Evolutionary conservation across 805 yeast genomes (phyloP), one percentile per base, ranked within the genome.

Genomic region (Ogataea pini): DNA sequence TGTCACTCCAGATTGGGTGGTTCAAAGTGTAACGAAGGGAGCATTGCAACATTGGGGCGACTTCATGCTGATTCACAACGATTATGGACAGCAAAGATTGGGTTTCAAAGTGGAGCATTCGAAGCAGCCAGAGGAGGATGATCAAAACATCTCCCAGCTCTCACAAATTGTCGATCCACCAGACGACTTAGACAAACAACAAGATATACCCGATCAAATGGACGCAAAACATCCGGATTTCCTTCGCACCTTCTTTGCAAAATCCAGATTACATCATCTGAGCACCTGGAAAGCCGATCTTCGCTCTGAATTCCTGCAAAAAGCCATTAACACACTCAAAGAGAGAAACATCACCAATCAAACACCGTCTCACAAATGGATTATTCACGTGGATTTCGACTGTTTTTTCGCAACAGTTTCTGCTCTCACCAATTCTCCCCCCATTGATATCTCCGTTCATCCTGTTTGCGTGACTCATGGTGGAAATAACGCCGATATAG

Each of bases 351-450:
- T 10, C 7, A 17, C 13, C 22, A 12, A 14, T 8, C 50, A 36
- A 17, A 25, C 3, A n/a, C 14, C 31, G 1, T 12, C 42, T 3
- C 19, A 48, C 3, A 47, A 37, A 43, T 62, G 76, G 1, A 78
- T 91, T 8, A 62, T 91, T 46, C 97, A 92, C 64, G 75, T 92
- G 28, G 99, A 92, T 64, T 92, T 90, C 65, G 99, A 92, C 64
- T 89, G 96, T 55, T 92, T 94, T 60, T 92, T 92, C 68, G 97
- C 91, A 2, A 77, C 95, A 0, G 97, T 86, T 0, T 86, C 97
- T 0, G 78, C 88, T 2, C 67, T 82, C 46, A 72, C 68, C 13
- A 70, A 73, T 36, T 27, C 46, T 7, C 84, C 86, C 0, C 73
- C 80, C 2, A 61, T 84, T 14, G 79, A 79, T 49, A 75, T 79